Percentiles rank a stretch among this genome's conserved stretches.
phyloP scores from a whole-genome alignment of 1,284 basidiomycete genomes.

The Trichosporon sp. region DNA sequence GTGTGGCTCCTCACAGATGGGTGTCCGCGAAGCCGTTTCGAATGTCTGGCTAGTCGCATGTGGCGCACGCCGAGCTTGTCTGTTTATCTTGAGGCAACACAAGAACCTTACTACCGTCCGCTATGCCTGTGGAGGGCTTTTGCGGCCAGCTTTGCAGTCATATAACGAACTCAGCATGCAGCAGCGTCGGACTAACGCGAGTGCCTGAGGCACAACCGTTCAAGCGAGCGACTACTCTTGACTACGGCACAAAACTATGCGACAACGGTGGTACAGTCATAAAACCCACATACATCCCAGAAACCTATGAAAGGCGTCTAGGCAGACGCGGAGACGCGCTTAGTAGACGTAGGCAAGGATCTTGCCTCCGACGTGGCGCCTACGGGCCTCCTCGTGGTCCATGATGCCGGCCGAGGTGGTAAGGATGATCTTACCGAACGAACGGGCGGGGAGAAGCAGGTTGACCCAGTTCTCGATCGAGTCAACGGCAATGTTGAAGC shows the following conservation, averaged over 20 bases:
- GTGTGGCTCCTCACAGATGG: no score
- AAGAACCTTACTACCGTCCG: no score
- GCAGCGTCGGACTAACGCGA: neutral
- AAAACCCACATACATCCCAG: constrained; percentile 19
- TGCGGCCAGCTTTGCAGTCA: no score
- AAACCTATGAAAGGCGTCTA: constrained; percentile 11
- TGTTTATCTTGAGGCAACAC: no score
- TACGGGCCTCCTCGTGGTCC: constrained; percentile 98
- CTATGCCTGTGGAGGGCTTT: no score
- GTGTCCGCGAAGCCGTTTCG: no score
- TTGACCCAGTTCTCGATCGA: constrained; percentile 70
- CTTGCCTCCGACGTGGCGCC: constrained; percentile 75
- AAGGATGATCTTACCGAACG: constrained; percentile 93
- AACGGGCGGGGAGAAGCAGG: constrained; percentile 86
- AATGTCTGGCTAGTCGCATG: no score
- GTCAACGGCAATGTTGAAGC: constrained; percentile 91
- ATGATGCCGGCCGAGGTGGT: constrained; percentile 96
- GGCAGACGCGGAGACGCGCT: constrained; percentile 14
- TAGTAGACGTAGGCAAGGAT: constrained; percentile 53
- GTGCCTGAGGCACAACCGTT: neutral
- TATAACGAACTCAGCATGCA: neutral
- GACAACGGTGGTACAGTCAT: neutral
- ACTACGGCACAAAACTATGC: neutral
- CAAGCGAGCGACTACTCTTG: no score
- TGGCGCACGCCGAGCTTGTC: no score